These are phyloP conservation scores for Trifolium fragiferum DNA, from an alignment of 306 rosid genomes.

Conservation along the genomic window DNA sequence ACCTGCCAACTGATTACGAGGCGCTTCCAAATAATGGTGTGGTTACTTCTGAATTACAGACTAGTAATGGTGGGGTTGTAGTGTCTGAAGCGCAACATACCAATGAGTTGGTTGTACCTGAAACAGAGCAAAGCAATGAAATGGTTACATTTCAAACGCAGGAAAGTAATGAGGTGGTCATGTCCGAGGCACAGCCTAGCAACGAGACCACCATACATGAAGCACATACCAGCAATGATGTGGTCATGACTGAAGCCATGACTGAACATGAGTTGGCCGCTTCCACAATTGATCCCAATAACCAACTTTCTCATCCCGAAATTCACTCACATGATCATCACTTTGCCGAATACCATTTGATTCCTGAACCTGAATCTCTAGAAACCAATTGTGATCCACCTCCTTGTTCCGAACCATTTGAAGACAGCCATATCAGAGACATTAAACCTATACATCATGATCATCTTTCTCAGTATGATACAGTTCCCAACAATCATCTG, in stretches of 20 bases:
- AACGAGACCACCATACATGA: slow-evolving; percentile 15
- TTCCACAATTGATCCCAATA: slow-evolving; percentile 36
- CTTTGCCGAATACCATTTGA: slow-evolving; percentile 33
- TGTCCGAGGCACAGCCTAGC: slow-evolving; percentile 30
- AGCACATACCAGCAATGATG: slow-evolving; percentile 39
- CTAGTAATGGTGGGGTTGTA: slow-evolving; percentile 24
- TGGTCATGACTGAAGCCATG: slow-evolving; percentile 41
- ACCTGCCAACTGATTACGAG: slow-evolving; percentile 19
- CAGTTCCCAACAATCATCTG: slow-evolving; percentile 42
- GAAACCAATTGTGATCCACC: slow-evolving; percentile 34
- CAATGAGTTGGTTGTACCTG: slow-evolving; percentile 20
- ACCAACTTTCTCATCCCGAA: slow-evolving; percentile 41
- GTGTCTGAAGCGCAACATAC: slow-evolving; percentile 41
- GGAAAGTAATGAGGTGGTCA: slow-evolving; percentile 14
- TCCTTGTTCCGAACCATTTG: slow-evolving; percentile 40
- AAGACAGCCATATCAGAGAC: slow-evolving; percentile 41
- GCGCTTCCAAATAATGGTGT: slow-evolving; percentile 20
- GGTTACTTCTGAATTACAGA: slow-evolving; percentile 32
- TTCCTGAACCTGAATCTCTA: slow-evolving; percentile 49
- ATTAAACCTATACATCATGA: slow-evolving; percentile 42
- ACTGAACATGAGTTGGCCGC: slow-evolving; percentile 40
- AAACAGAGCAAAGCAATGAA: slow-evolving; percentile 23
- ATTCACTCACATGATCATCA: slow-evolving; percentile 40
- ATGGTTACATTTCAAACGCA: slow-evolving; percentile 7
- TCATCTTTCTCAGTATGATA: slow-evolving; percentile 47